phyloP scores from a whole-genome alignment of 495 filamentous ascomycete genomes.

The Penicillium coprophilum region DNA sequence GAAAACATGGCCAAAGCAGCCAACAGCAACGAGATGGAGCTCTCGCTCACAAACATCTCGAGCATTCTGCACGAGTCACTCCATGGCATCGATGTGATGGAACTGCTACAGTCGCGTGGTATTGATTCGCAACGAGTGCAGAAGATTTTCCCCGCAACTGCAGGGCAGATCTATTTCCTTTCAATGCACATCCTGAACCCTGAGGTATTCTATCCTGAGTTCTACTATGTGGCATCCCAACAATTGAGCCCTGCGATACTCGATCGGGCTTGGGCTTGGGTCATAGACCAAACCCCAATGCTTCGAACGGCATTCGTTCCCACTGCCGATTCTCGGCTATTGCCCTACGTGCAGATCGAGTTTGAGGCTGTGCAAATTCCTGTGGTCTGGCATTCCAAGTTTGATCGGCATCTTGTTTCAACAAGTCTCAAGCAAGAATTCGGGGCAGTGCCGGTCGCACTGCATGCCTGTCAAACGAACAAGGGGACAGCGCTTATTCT shows the following conservation, averaged over 20 bases:
- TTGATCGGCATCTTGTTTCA: constrained; percentile 11
- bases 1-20: constrained; percentile 29
- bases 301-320: constrained; percentile 35
- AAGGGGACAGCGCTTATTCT: constrained; percentile 26
- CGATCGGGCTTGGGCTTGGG: constrained; percentile 27
- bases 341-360: constrained; percentile 31
- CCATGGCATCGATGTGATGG: constrained; percentile 17
- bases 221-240: constrained; percentile 25
- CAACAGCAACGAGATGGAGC: constrained; percentile 14
- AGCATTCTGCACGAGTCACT: constrained; percentile 20
- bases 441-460: constrained; percentile 23
- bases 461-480: constrained; percentile 29
- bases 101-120: constrained; percentile 20
- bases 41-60: constrained; percentile 12
- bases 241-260: constrained; percentile 19
- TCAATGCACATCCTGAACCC: constrained; percentile 32
- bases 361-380: constrained; percentile 22
- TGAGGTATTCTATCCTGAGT: constrained; percentile 33
- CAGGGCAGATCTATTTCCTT: constrained; percentile 37
- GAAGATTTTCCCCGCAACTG: constrained; percentile 28
- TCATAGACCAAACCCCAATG: constrained; percentile 24
- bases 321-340: constrained; percentile 10
- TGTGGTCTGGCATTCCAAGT: constrained; percentile 28
- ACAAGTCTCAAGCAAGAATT: constrained; percentile 13
- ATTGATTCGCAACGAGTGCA: constrained; percentile 21